phyloP scores from a whole-genome alignment of 352 stramenopile species.

The Aphanomyces euteiches region DNA sequence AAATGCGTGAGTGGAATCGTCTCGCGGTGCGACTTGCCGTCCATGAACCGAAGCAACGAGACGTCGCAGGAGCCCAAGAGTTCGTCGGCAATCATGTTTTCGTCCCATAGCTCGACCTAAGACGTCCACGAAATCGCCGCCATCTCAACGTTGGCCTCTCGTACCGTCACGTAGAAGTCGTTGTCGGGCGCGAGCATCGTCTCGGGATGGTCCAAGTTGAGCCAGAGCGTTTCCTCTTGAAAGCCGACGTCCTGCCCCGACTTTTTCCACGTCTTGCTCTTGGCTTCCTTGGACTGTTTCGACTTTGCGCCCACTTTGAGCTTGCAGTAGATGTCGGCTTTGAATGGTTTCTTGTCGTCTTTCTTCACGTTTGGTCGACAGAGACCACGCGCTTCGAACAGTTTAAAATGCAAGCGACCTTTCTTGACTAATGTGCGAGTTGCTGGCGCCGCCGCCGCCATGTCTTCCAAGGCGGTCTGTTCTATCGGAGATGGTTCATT shows the following conservation, averaged over 20 bases:
- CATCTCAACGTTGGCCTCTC: no score
- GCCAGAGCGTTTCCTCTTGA: constrained; percentile 74
- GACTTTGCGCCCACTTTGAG: constrained; percentile 68
- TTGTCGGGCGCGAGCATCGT: constrained; percentile 61
- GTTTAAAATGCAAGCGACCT: constrained; percentile 63
- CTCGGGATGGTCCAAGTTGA: constrained; percentile 78
- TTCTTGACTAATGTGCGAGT: constrained; percentile 52
- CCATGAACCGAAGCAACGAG: constrained; percentile 75
- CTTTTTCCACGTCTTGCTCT: constrained; percentile 84
- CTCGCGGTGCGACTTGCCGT: constrained; percentile 57
- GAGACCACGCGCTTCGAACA: constrained; percentile 62
- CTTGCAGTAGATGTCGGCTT: constrained; percentile 78
- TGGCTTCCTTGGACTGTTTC: constrained; percentile 59
- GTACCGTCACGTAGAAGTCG: constrained; percentile 50
- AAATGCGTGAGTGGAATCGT: constrained; percentile 55
- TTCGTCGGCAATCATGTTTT: constrained; percentile 85
- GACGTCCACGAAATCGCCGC: background rate
- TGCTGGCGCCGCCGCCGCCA: background rate
- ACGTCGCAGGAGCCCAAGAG: constrained; percentile 65
- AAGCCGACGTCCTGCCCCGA: constrained; percentile 74
- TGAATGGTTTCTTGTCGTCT: constrained; percentile 61
- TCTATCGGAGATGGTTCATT: constrained; percentile 42
- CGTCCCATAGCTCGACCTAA: constrained; percentile 80
- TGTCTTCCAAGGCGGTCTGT: background rate
- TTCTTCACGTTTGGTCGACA: constrained; percentile 46